phyloP scores from a whole-genome alignment of 2,329 filamentous ascomycete species.

The Beauveria rudraprayagi region DNA sequence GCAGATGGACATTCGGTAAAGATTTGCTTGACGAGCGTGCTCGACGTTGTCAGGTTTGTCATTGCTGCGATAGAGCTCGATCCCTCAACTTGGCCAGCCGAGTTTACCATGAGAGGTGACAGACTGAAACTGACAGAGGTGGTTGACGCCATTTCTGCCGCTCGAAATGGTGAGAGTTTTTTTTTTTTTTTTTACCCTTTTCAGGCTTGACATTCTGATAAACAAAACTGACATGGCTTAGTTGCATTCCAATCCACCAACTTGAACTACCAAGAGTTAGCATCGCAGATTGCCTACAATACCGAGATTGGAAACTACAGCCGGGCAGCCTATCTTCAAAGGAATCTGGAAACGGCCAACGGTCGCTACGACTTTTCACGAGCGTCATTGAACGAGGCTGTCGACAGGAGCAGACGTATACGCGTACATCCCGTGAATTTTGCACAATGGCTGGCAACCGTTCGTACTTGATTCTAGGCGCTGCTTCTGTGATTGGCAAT shows the following conservation, averaged over 20 bases:
- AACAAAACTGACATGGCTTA: slow-evolving; percentile 16
- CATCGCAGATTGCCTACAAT: slow-evolving; percentile 32
- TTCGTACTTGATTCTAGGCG: neutral
- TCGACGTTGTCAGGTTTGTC: slow-evolving; percentile 64
- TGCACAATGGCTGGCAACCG: slow-evolving; percentile 40
- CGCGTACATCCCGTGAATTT: slow-evolving; percentile 43
- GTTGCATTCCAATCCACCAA: slow-evolving; percentile 31
- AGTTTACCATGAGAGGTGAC: slow-evolving; percentile 64
- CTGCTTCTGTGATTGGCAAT: neutral
- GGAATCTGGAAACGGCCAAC: slow-evolving; percentile 59
- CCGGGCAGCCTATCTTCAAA: slow-evolving; percentile 47
- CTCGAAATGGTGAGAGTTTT: slow-evolving; percentile 38
- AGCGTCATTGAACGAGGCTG: slow-evolving; percentile 49
- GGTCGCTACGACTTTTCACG: slow-evolving; percentile 58
- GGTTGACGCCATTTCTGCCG: slow-evolving; percentile 38
- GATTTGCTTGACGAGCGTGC: slow-evolving; percentile 60
- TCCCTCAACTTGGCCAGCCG: slow-evolving; percentile 53
- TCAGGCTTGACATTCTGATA: neutral
- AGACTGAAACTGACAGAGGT: slow-evolving; percentile 53
- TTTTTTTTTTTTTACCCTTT: slow-evolving; percentile 1
- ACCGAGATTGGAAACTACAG: slow-evolving; percentile 39
- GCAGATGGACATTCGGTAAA: slow-evolving; percentile 40
- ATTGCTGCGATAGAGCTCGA: slow-evolving; percentile 60
- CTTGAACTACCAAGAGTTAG: slow-evolving; percentile 33
- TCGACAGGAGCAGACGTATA: slow-evolving; percentile 28